A percentile compares a stretch with the other conserved stretches of the same genome.
Evolutionary conservation across 2,329 filamentous ascomycete genomes (phyloP).

Genomic region (Didymella sp.): DNA sequence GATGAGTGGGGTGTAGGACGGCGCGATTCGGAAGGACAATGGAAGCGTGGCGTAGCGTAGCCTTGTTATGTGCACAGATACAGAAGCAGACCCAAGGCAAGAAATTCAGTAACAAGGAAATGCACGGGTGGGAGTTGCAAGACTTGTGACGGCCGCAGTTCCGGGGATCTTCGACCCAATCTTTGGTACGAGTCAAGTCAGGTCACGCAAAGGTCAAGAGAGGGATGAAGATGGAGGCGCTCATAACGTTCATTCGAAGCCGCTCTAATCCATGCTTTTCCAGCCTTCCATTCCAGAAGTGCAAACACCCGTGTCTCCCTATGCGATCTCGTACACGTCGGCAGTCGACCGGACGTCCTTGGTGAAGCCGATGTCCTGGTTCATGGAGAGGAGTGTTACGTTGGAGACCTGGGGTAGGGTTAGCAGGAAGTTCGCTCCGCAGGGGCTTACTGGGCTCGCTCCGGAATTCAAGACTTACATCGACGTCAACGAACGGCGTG

Average conservation of each 20-base stretch:
- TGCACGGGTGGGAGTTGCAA: too few relatives aligned
- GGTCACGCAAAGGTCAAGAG: too few relatives aligned
- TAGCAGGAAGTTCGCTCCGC: slow-evolving; percentile 21
- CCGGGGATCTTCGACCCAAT: too few relatives aligned
- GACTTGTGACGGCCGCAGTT: too few relatives aligned
- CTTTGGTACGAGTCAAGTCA: too few relatives aligned
- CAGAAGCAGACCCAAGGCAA: too few relatives aligned
- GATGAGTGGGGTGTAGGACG: slow-evolving; percentile 26
- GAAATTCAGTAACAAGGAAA: too few relatives aligned
- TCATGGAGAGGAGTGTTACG: slow-evolving; percentile 75
- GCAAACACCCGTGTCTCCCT: slow-evolving; percentile 33
- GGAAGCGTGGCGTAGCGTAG: too few relatives aligned
- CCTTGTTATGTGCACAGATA: too few relatives aligned
- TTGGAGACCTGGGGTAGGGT: slow-evolving; percentile 64
- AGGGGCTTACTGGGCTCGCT: too few relatives aligned
- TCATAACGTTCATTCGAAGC: slow-evolving; percentile 1
- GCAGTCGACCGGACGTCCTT: slow-evolving; percentile 81
- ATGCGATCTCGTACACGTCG: slow-evolving; percentile 79
- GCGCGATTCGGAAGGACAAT: too few relatives aligned
- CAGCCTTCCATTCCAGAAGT: not conserved
- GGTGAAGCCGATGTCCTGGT: slow-evolving; percentile 80
- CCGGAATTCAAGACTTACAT: slow-evolving; percentile 68
- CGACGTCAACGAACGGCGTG: slow-evolving; percentile 86
- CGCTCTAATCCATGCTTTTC: slow-evolving; percentile 15
- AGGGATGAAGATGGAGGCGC: not conserved